Percentiles rank a stretch among this genome's conserved stretches.
Evolutionary conservation across 192 early-diverging fungal species (phyloP).

Genomic region (Jimgerdemannia lactiflua): DNA sequence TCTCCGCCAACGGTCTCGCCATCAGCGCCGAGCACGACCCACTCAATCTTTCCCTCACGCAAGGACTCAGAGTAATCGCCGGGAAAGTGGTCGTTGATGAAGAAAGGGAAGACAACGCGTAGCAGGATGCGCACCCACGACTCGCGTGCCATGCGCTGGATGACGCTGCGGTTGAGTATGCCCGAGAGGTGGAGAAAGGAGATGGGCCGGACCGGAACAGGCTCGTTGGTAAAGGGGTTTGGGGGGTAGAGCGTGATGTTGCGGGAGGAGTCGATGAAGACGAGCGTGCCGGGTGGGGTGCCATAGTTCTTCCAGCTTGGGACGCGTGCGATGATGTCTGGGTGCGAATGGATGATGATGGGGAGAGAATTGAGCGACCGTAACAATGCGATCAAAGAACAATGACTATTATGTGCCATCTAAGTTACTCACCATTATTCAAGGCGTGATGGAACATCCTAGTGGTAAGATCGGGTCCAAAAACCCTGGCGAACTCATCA

Average conservation of each 20-base stretch:
- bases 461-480: slow-evolving; percentile 38
- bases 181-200: slow-evolving; percentile 54
- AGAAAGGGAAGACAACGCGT: slow-evolving; percentile 44
- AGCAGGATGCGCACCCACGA: slow-evolving; percentile 40
- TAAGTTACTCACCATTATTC: slow-evolving; percentile 40
- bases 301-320: slow-evolving; percentile 36
- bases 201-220: slow-evolving; percentile 46
- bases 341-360: too few species aligned
- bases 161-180: slow-evolving; percentile 40
- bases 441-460: slow-evolving; percentile 56
- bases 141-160: slow-evolving; percentile 40
- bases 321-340: slow-evolving; percentile 25
- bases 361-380: too few species aligned
- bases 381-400: too few species aligned
- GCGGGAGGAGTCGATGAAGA: slow-evolving; percentile 47
- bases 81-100: slow-evolving; percentile 57
- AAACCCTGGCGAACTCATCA: slow-evolving; percentile 45
- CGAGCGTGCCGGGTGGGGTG: slow-evolving; percentile 53
- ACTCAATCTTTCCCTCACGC: slow-evolving; percentile 41
- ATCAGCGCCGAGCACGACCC: slow-evolving; percentile 33
- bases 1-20: not conserved
- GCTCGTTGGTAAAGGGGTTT: slow-evolving; percentile 40
- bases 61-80: slow-evolving; percentile 43
- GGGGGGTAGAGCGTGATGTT: slow-evolving; percentile 50
- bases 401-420: not conserved